Evolutionary conservation across 83 land plant genomes (phyloP), one percentile per base, ranked within the genome.

Genomic region (Picea abies): DNA sequence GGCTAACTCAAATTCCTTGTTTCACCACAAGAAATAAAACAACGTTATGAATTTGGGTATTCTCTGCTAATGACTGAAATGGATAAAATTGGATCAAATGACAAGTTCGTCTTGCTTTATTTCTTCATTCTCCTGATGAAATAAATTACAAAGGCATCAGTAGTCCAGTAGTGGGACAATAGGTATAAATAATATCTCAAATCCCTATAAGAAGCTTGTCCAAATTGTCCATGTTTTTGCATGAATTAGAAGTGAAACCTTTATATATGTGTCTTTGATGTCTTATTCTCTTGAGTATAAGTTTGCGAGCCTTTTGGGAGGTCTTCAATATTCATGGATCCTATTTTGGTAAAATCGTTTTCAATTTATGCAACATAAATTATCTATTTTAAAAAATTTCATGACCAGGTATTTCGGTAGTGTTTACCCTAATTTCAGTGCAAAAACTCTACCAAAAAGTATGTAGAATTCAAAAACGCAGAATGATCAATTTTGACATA

Each of bases 1-100:
- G 86, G 84, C 71, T 63, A 65, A 63, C 86, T 85, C 73, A 85
- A 85, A 76, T 82, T 80, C 60, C 79, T 85, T 73, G 86, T 84
- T 82, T 20, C 86, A 64, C 86, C 86, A 22, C 86, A 69, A 37
- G 86, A 85, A 63, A 23, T 85, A 17, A 85, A 83, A 66, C 79
- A 72, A 3, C 84, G 85, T 52, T 67, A 82, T 76, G 86, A 80
- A 17, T 85, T 84, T 44, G 58, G 61, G 52, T 85, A 85, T 76
- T 80, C 85, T 37, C 75, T 85, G 39, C 69, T 82, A 73, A 69
- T 85, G 80, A 84, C 85, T 25, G 71, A 81, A 78, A 41, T 44
- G 44, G 84, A 85, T 29, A 85, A 82, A 63, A 85, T 85, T 79
- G 80, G 66, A 23, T 80, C 72, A 29, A 85, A 76, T 63, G 52